Evolutionary conservation across 495 filamentous ascomycete genomes (phyloP), one percentile per base, ranked within the genome.

Genomic region (Trichoderma orchidacearum): DNA sequence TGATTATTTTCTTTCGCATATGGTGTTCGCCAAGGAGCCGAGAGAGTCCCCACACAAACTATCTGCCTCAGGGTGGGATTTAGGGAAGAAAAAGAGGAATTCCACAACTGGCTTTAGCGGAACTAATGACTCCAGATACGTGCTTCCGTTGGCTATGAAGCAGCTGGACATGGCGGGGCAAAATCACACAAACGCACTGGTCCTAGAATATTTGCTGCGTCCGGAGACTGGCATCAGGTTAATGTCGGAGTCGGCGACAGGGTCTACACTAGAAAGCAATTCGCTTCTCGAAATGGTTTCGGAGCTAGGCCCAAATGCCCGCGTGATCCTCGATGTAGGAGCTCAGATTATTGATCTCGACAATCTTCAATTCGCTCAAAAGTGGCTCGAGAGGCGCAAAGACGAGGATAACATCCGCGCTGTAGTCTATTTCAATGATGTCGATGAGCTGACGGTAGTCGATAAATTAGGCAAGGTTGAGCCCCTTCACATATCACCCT

Each of bases 291-390:
- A 70, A 3, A 68, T 70, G 29, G 70, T 83, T 0, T 64, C 61
- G 1, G 50, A 25, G 1, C 64, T 78, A 34, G 29, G 68, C 0
- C 72, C 68, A 0, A 70, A 70, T 0, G 67, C 73, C 6, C 73
- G 70, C 9, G 84, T 91, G 0, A 79, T 91, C 13, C 71, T 90
- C 0, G 85, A 92, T 62, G 84, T 86, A 0, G 86, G 86, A 0
- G 87, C 86, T 0, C 85, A 88, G 61, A 80, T 90, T 11, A 62
- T 90, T 2, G 84, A 87, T 51, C 66, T 82, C 1, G 72, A 67
- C 50, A 90, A 89, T 55, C 3, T 59, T 0, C 66, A 78, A 17
- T 72, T 89, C 5, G 80, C 80, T 1, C 28, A 63, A 36, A 54
- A 58, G 9, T 83, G 78, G 80, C 62, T 85, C 0, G 12, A 41